Evolutionary conservation across 73 alveolate species (phyloP).

Genomic region (Paramecium bursaria): DNA sequence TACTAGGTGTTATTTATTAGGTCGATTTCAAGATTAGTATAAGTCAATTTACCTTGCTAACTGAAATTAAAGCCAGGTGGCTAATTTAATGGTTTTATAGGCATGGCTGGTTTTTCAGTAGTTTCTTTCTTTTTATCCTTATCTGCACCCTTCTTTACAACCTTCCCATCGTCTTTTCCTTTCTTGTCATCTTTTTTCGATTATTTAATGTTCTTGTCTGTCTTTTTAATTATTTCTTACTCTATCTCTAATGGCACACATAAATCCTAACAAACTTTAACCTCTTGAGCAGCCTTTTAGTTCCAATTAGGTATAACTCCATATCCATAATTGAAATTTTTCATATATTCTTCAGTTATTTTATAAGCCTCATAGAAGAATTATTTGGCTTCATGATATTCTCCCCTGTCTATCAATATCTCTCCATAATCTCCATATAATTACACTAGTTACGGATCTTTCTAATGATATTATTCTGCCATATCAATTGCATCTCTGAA

Average conservation of each 20-base stretch:
- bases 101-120: conserved; percentile 35
- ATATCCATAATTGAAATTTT: conserved; percentile 34
- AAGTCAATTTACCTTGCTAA: conserved; percentile 52
- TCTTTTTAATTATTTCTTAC: conserved; percentile 57
- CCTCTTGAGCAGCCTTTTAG: conserved; percentile 7
- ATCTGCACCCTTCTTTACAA: conserved; percentile 61
- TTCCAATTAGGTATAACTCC: conserved; percentile 52
- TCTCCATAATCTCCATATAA: conserved; percentile 46
- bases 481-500: conserved; percentile 41
- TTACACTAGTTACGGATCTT: conserved; percentile 7
- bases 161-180: conserved; percentile 65
- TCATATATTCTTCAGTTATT: conserved; percentile 16
- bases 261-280: conserved; percentile 11
- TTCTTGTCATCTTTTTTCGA: conserved; percentile 63
- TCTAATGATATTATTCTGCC: background rate
- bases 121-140: conserved; percentile 51
- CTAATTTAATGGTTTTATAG: background rate
- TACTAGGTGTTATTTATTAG: conserved; percentile 51
- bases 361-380: conserved; percentile 19
- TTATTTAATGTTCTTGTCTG: conserved; percentile 41
- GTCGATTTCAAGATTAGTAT: conserved; percentile 61
- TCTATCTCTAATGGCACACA: conserved; percentile 60
- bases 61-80: conserved; percentile 45
- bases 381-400: conserved; percentile 24
- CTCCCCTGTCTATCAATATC: conserved; percentile 4